Percentiles rank a stretch among this genome's conserved stretches.
phyloP scores from a whole-genome alignment of 768 basidiomycete species.

The Dentipellis fragilis region DNA sequence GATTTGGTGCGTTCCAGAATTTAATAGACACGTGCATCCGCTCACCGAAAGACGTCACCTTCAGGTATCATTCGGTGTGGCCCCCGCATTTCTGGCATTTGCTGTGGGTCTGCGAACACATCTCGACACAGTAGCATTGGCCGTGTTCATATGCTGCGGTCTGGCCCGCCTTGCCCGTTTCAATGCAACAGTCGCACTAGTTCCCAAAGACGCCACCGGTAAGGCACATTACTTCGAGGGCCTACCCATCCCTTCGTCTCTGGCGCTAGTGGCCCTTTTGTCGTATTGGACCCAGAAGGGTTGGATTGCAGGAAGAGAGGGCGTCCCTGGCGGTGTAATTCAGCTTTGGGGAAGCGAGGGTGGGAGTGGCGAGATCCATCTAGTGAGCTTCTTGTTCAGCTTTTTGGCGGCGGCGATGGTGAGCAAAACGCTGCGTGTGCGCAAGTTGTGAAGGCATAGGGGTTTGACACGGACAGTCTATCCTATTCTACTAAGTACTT shows the following conservation, averaged over 20 bases:
- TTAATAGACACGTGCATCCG: too few species aligned
- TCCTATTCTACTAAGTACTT: not conserved
- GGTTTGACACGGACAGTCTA: not conserved
- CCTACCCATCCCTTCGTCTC: constrained; percentile 88
- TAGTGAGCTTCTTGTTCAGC: constrained; percentile 66
- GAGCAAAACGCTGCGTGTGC: constrained; percentile 88
- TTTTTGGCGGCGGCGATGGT: constrained; percentile 95
- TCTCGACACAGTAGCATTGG: constrained; percentile 79
- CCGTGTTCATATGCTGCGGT: constrained; percentile 91
- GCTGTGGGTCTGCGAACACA: constrained; percentile 84
- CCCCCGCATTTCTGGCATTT: constrained; percentile 89
- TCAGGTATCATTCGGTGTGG: constrained; percentile 96
- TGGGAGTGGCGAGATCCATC: constrained; percentile 78
- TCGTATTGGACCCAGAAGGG: constrained; percentile 78
- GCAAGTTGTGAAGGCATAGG: constrained; percentile 44
- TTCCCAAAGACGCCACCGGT: constrained; percentile 80
- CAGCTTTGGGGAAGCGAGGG: constrained; percentile 64
- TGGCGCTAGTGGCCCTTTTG: constrained; percentile 69
- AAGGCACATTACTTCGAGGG: constrained; percentile 97
- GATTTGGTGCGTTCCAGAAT: constrained; percentile 59
- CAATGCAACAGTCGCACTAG: constrained; percentile 93
- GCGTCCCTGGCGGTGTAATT: constrained; percentile 66
- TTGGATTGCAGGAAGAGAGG: constrained; percentile 72
- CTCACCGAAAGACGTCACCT: too few species aligned
- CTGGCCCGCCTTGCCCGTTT: constrained; percentile 95